Conservation (phyloP, 305 asterid genomes). For the Fraxinus ornus region DNA sequence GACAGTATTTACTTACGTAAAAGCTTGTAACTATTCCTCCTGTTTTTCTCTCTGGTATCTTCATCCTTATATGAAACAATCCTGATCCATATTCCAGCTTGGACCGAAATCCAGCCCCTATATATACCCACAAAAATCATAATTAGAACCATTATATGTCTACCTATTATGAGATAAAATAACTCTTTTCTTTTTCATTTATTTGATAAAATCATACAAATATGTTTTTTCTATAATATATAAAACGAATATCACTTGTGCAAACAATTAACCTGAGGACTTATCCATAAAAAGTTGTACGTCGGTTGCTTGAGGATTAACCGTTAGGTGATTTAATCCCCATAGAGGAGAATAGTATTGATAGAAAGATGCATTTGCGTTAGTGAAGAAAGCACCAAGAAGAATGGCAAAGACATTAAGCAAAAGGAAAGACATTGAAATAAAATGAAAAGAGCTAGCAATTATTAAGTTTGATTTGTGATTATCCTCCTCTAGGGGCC, state of each 20-base stretch:
- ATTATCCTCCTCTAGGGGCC: neutral
- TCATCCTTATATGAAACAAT: conserved; percentile 44
- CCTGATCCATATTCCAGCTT: conserved; percentile 43
- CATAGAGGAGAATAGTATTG: conserved; percentile 33
- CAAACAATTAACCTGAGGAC: conserved; percentile 29
- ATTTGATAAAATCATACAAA: too few relatives aligned
- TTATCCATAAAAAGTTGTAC: conserved; percentile 43
- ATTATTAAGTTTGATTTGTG: neutral
- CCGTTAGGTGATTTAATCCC: conserved; percentile 41
- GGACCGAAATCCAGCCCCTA: conserved; percentile 66
- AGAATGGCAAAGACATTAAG: neutral
- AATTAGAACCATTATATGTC: neutral
- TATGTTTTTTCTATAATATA: too few relatives aligned
- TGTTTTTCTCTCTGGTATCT: conserved; percentile 37
- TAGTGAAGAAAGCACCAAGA: neutral
- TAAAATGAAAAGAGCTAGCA: neutral
- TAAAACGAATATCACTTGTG: neutral
- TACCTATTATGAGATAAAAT: neutral
- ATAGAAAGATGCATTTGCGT: conserved; percentile 28
- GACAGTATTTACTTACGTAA: conserved; percentile 33
- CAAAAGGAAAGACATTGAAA: neutral
- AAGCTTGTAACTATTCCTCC: conserved; percentile 44
- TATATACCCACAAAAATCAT: neutral
- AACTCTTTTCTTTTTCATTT: too few relatives aligned
- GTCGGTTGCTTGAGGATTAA: conserved; percentile 32